Evolutionary conservation across 108 stramenopile species (phyloP).

Genomic region (Nitzschia palea): DNA sequence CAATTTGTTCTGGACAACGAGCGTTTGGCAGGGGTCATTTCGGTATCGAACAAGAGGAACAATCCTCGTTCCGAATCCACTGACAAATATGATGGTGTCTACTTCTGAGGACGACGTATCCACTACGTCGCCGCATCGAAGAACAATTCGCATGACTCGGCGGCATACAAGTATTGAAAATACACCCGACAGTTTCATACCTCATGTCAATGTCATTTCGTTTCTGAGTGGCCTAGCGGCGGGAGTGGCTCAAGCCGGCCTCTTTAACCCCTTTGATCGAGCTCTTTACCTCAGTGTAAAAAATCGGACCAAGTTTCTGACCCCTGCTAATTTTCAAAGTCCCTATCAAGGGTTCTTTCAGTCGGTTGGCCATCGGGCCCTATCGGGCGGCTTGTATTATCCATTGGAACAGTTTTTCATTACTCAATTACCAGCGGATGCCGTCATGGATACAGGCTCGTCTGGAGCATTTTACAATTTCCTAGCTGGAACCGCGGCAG

Average conservation of each 20-base stretch:
- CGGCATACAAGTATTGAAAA: conserved; percentile 1
- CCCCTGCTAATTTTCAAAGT: conserved; percentile 32
- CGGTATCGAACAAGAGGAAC: conserved; percentile 15
- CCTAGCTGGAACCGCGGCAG: conserved; percentile 54
- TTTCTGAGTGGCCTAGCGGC: conserved; percentile 42
- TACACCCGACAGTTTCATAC: background rate
- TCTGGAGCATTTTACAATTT: conserved; percentile 30
- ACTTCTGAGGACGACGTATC: background rate
- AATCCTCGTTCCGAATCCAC: background rate
- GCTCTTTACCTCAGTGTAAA: conserved; percentile 51
- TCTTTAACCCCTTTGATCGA: conserved; percentile 58
- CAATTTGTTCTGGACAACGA: too few species aligned
- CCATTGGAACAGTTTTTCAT: conserved; percentile 48
- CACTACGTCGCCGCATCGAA: background rate
- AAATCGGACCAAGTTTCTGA: conserved; percentile 36
- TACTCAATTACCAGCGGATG: background rate
- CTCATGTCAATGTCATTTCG: conserved; percentile 18
- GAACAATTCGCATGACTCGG: background rate
- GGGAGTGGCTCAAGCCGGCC: conserved; percentile 49
- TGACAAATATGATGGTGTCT: conserved; percentile 3
- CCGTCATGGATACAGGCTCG: background rate
- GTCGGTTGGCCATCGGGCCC: conserved; percentile 51
- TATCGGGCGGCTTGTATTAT: conserved; percentile 45
- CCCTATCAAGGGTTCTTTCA: conserved; percentile 55
- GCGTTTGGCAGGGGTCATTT: too few species aligned